phyloP scores from a whole-genome alignment of 306 rosid species.

The Prunus dulcis region DNA sequence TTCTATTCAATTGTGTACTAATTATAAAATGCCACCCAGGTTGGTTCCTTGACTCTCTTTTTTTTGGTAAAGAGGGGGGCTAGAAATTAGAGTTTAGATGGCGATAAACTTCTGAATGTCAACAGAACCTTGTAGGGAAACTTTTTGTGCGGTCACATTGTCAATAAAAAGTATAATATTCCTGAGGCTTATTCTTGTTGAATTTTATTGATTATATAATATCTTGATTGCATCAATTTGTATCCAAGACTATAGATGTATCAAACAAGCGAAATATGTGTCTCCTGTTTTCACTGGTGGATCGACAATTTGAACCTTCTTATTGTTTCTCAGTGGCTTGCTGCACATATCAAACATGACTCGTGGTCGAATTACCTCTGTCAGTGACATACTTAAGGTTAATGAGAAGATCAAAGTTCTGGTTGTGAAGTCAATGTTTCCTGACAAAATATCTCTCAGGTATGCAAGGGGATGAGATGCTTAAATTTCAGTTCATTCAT shows the following conservation, averaged over 20 bases:
- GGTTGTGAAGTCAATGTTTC: slow-evolving; percentile 79
- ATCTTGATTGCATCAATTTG: slow-evolving; percentile 1
- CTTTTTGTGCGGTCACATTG: background rate
- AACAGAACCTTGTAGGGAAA: background rate
- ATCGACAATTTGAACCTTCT: slow-evolving; percentile 13
- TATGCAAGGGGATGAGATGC: slow-evolving; percentile 16
- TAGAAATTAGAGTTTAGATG: background rate
- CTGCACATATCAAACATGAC: slow-evolving; percentile 88
- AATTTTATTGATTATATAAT: background rate
- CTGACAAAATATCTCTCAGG: slow-evolving; percentile 89
- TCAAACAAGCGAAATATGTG: slow-evolving; percentile 6
- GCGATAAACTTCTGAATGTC: background rate
- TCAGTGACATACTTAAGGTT: slow-evolving; percentile 64
- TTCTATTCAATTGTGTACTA: background rate
- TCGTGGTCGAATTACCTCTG: slow-evolving; percentile 59
- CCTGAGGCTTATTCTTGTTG: slow-evolving; percentile 9
- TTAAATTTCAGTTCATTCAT: background rate
- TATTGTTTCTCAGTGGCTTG: slow-evolving; percentile 68
- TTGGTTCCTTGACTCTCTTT: background rate
- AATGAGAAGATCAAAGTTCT: slow-evolving; percentile 80
- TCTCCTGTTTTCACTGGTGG: background rate
- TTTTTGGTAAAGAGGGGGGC: no score
- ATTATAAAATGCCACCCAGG: background rate
- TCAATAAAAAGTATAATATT: background rate
- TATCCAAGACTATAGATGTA: slow-evolving; percentile 2